Percentiles rank a stretch among this genome's conserved stretches.
These are phyloP conservation scores for Evansstolkia leycettana DNA, from an alignment of 495 filamentous ascomycete genomes.

Conservation along the genomic window DNA sequence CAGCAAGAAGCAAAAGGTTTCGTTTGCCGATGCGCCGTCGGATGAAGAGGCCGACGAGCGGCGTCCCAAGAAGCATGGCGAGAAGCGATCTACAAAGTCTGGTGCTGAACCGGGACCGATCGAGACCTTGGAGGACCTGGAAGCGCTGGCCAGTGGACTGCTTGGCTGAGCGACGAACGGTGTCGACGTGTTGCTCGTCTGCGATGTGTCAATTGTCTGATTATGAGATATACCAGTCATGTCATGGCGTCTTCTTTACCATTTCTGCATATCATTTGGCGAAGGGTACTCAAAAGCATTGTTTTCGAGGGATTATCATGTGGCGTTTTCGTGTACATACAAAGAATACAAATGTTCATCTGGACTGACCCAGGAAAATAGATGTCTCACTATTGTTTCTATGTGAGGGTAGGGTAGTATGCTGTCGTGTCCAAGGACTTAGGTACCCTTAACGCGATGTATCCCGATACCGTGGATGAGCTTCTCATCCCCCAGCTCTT, in stretches of 20 bases:
- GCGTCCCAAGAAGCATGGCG: conserved; percentile 30
- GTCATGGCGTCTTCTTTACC: neutral
- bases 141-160: conserved; percentile 74
- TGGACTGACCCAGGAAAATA: too few species aligned
- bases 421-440: too few species aligned
- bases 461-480: too few species aligned
- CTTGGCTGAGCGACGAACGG: conserved; percentile 33
- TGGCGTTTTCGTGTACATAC: too few species aligned
- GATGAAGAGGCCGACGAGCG: conserved; percentile 31
- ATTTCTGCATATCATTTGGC: conserved; percentile 1
- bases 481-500: too few species aligned
- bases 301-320: too few species aligned
- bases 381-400: too few species aligned
- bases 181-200: conserved; percentile 1
- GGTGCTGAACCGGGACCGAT: conserved; percentile 44
- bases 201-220: conserved; percentile 1
- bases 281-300: too few species aligned
- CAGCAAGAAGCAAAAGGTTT: conserved; percentile 34
- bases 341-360: too few species aligned
- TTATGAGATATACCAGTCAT: neutral
- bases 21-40: conserved; percentile 13
- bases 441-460: too few species aligned
- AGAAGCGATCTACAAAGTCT: conserved; percentile 30
- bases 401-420: too few species aligned
- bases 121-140: conserved; percentile 80